phyloP scores from a whole-genome alignment of 345 rosid genomes.

The Clarkia xantiana region DNA sequence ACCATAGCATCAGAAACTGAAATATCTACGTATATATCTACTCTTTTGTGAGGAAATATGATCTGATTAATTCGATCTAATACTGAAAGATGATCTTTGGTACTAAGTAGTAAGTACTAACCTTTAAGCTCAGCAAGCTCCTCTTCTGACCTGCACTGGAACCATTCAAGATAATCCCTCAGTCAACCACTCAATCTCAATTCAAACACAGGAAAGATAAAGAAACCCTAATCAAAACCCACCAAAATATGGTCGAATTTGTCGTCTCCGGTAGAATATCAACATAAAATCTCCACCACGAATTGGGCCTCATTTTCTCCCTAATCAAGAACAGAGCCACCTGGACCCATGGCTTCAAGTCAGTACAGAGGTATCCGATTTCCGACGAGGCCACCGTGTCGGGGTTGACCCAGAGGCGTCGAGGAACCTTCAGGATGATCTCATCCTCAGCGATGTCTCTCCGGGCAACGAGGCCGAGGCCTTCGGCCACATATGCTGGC shows the following conservation, averaged over 20 bases:
- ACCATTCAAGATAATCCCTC: conserved; percentile 3
- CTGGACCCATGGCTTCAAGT: conserved; percentile 13
- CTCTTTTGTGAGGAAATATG: too few species aligned
- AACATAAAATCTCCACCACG: conserved; percentile 11
- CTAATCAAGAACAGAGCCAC: conserved; percentile 14
- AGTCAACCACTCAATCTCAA: conserved; percentile 6
- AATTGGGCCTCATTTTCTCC: conserved; percentile 10
- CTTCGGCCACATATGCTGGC: conserved; percentile 12
- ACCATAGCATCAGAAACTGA: too few species aligned
- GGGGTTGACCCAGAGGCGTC: conserved; percentile 15
- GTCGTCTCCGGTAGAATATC: conserved; percentile 11
- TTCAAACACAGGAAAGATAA: not conserved
- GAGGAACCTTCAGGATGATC: conserved; percentile 10
- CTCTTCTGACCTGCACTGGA: conserved; percentile 19
- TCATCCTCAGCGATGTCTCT: conserved; percentile 14
- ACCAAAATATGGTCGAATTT: conserved; percentile 14
- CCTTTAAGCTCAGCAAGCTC: conserved; percentile 18
- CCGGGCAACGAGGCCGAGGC: conserved; percentile 15
- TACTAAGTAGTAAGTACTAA: not conserved
- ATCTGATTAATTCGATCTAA: too few species aligned
- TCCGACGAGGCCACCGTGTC: conserved; percentile 12
- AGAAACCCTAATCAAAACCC: conserved; percentile 3
- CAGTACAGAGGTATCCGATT: conserved; percentile 10
- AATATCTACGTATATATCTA: too few species aligned
- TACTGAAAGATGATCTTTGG: too few species aligned